Conservation (phyloP, 2,329 filamentous ascomycete genomes). For the Alternaria ethzedia region DNA sequence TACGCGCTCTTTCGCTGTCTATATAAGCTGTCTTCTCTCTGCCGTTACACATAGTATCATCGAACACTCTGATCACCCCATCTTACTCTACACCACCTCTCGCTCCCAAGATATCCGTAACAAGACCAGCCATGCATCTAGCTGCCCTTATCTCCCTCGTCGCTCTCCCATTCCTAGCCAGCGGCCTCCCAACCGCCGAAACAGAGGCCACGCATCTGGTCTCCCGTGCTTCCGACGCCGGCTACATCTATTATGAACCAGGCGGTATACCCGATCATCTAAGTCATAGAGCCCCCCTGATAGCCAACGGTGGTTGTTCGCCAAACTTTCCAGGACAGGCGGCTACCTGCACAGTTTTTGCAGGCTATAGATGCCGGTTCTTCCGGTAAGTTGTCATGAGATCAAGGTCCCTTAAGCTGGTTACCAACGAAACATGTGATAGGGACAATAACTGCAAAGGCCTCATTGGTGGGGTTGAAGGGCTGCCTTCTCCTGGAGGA, state of each 20-base stretch:
- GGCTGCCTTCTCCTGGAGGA: not conserved
- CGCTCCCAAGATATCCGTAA: not conserved
- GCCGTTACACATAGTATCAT: not conserved
- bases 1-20: not conserved
- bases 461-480: not conserved
- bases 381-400: not conserved
- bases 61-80: not conserved
- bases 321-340: not conserved
- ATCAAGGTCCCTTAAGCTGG: not conserved
- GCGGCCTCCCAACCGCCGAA: not conserved
- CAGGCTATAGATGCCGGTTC: not conserved
- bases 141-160: not conserved
- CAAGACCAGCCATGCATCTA: not conserved
- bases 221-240: not conserved
- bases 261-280: not conserved
- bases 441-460: not conserved
- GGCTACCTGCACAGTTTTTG: not conserved
- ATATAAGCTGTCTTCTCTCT: not conserved
- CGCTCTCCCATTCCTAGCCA: not conserved
- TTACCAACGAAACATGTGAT: rapidly evolving
- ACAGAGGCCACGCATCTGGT: not conserved
- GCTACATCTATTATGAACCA: not conserved
- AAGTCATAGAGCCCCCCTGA: not conserved
- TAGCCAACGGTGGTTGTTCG: not conserved
- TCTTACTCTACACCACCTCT: not conserved